Percentiles rank a stretch among this genome's conserved stretches.
Conservation (phyloP, 805 yeast genomes). For the Jamesozyma piceae region DNA sequence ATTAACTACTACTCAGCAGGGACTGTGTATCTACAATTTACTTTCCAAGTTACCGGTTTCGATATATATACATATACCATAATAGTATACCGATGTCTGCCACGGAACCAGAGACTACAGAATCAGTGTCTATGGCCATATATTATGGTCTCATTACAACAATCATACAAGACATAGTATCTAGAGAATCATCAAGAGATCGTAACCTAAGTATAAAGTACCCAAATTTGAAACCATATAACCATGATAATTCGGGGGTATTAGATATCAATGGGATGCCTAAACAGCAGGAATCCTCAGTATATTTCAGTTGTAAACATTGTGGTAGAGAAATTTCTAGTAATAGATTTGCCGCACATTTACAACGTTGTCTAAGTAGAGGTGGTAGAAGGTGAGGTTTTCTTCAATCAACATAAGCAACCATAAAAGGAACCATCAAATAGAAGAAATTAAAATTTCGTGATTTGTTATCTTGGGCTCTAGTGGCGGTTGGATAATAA, state of each 20-base stretch:
- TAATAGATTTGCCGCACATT: slow-evolving; percentile 84
- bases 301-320: slow-evolving; percentile 66
- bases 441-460: too few relatives aligned
- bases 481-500: too few relatives aligned
- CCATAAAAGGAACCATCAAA: too few relatives aligned
- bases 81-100: slow-evolving; percentile 8
- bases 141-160: slow-evolving; percentile 22
- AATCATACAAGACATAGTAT: slow-evolving; percentile 27
- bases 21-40: too few relatives aligned
- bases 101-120: slow-evolving; percentile 12
- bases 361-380: slow-evolving; percentile 82
- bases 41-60: too few relatives aligned
- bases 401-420: too few relatives aligned
- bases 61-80: not conserved
- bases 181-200: slow-evolving; percentile 19
- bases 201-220: slow-evolving; percentile 18
- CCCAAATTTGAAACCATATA: slow-evolving; percentile 20
- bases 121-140: slow-evolving; percentile 18
- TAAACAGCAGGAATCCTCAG: slow-evolving; percentile 27
- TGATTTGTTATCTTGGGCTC: too few relatives aligned
- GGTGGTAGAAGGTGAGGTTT: slow-evolving; percentile 37
- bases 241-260: slow-evolving; percentile 19
- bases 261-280: slow-evolving; percentile 24
- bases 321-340: slow-evolving; percentile 87
- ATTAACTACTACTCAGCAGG: too few relatives aligned